A percentile compares a stretch with the other conserved stretches of the same genome.
Evolutionary conservation across 2,329 filamentous ascomycete genomes (phyloP).

Genomic region (Aureobasidium sp.): DNA sequence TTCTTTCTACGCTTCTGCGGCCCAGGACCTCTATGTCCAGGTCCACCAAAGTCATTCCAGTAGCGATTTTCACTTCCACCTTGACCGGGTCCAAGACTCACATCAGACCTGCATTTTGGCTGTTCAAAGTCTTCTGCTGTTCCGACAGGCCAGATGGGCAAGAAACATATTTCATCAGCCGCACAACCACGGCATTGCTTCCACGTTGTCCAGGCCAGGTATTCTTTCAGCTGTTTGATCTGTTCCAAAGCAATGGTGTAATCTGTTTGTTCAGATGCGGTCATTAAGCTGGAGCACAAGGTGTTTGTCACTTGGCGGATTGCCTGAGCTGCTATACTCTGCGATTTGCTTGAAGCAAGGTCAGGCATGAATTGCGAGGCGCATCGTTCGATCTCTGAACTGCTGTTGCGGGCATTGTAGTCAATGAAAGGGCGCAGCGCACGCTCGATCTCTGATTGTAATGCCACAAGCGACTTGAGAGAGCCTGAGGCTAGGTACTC

Average conservation of each 20-base stretch:
- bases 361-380: constrained; percentile 36
- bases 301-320: constrained; percentile 26
- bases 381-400: constrained; percentile 42
- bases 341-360: constrained; percentile 17
- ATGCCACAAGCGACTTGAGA: constrained; percentile 19
- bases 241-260: constrained; percentile 25
- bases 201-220: constrained; percentile 55
- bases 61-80: constrained; percentile 17
- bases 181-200: constrained; percentile 50
- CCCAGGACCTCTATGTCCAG: not conserved
- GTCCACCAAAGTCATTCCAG: constrained; percentile 20
- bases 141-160: constrained; percentile 61
- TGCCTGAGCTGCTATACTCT: constrained; percentile 24
- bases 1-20: not conserved
- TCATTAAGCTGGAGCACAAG: constrained; percentile 31
- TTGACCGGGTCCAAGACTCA: constrained; percentile 22
- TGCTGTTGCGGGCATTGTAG: constrained; percentile 30
- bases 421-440: constrained; percentile 36
- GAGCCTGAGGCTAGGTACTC: constrained; percentile 27
- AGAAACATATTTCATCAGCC: constrained; percentile 50
- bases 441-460: constrained; percentile 25
- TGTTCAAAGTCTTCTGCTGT: constrained; percentile 46
- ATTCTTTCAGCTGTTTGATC: constrained; percentile 39
- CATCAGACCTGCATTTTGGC: constrained; percentile 35
- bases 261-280: constrained; percentile 18